Conservation (phyloP, 495 filamentous ascomycete genomes). For the Podospora conica region DNA sequence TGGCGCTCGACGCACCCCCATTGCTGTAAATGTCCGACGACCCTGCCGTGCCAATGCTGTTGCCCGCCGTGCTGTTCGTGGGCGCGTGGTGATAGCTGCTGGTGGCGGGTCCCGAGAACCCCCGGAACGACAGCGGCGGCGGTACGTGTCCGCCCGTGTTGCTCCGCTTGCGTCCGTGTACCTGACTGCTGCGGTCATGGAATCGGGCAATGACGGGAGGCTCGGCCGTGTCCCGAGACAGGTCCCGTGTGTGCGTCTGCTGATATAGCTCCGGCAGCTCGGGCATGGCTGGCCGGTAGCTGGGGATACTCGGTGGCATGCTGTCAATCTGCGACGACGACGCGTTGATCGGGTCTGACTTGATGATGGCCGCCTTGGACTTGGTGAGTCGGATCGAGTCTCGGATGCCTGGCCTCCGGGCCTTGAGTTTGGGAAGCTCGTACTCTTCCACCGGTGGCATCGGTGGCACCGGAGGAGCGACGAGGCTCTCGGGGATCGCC, state of each 20-base stretch:
- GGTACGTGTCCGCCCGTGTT: constrained; percentile 67
- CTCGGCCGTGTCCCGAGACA: constrained; percentile 54
- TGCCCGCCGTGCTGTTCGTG: constrained; percentile 46
- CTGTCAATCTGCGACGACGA: constrained; percentile 22
- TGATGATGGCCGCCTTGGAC: constrained; percentile 54
- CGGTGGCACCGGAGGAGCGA: constrained; percentile 50
- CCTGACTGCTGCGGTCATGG: constrained; percentile 44
- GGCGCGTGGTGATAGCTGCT: constrained; percentile 36
- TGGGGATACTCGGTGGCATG: constrained; percentile 24
- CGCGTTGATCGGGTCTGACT: constrained; percentile 20
- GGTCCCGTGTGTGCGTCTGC: constrained; percentile 32
- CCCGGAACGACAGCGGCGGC: constrained; percentile 61
- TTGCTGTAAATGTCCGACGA: constrained; percentile 54
- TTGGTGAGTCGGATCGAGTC: constrained; percentile 91
- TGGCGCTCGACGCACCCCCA: constrained; percentile 29
- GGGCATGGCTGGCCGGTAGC: constrained; percentile 22
- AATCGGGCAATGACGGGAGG: constrained; percentile 78
- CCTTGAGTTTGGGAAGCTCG: constrained; percentile 39
- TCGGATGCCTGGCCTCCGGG: constrained; percentile 60
- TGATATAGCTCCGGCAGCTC: constrained; percentile 17
- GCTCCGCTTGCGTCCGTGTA: constrained; percentile 76
- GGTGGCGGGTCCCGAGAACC: constrained; percentile 60
- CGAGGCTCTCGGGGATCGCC: constrained; percentile 61
- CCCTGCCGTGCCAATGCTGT: constrained; percentile 46
- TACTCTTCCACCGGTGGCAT: constrained; percentile 43